These are phyloP conservation scores for Pterocarpus santalinus DNA, from an alignment of 306 rosid genomes.

Conservation along the genomic window DNA sequence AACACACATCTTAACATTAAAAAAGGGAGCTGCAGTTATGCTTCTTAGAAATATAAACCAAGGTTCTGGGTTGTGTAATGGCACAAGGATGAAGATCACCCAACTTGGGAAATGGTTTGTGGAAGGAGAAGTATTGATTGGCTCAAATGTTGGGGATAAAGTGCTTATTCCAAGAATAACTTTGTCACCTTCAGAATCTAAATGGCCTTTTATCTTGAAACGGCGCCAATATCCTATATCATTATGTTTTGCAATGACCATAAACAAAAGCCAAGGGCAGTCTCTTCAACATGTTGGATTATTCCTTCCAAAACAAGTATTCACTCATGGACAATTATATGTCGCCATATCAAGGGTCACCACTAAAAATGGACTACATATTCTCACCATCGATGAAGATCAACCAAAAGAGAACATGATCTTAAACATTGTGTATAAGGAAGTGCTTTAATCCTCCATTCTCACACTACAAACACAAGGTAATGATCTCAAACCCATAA, in stretches of 20 bases:
- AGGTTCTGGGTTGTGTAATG: neutral
- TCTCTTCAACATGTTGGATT: too few relatives aligned
- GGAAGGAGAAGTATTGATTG: neutral
- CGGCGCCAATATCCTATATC: neutral
- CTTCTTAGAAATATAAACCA: slow-evolving; percentile 5
- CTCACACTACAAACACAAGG: too few relatives aligned
- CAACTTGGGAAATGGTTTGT: neutral
- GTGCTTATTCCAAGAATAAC: neutral
- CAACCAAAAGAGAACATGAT: neutral
- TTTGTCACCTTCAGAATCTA: neutral
- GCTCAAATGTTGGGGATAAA: neutral
- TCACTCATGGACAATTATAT: neutral
- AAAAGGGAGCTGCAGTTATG: neutral
- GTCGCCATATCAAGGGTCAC: too few relatives aligned
- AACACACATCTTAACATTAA: neutral
- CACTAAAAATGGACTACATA: neutral
- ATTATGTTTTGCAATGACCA: neutral
- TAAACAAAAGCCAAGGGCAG: neutral
- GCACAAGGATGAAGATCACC: slow-evolving; percentile 11
- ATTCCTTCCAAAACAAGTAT: too few relatives aligned
- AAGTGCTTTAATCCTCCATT: neutral
- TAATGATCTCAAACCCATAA: too few relatives aligned
- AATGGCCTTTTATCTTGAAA: neutral
- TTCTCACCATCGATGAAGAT: neutral
- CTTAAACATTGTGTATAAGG: neutral